Conservation (phyloP, 2,329 filamentous ascomycete species). For the Hansfordia pulvinata region DNA sequence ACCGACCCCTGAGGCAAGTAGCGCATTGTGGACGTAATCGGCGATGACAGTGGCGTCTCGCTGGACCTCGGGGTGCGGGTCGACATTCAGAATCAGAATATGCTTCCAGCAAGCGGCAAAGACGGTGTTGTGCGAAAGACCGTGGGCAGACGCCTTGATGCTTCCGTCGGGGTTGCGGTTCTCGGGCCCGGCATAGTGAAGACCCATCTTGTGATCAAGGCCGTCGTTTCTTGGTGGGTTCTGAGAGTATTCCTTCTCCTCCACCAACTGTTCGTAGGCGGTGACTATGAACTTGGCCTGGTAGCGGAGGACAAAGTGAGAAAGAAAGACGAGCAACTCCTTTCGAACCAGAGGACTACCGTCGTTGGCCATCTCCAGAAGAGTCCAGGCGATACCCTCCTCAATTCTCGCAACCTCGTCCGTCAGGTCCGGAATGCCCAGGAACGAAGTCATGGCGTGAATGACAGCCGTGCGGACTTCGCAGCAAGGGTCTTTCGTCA, state of each 20-base stretch:
- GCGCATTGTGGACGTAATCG: constrained; percentile 67
- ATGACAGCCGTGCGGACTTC: constrained; percentile 91
- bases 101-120: constrained; percentile 94
- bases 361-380: constrained; percentile 85
- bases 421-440: constrained; percentile 86
- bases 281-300: constrained; percentile 85
- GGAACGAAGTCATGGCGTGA: constrained; percentile 83
- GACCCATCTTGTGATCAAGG: constrained; percentile 45
- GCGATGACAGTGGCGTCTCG: constrained; percentile 73
- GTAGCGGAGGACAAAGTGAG: constrained; percentile 79
- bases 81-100: constrained; percentile 76
- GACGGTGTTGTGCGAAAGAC: constrained; percentile 72
- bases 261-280: constrained; percentile 78
- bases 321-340: constrained; percentile 87
- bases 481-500: constrained; percentile 75
- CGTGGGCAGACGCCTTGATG: constrained; percentile 41
- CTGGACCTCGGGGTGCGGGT: constrained; percentile 88
- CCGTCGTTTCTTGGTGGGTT: constrained; percentile 41
- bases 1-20: constrained; percentile 67
- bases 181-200: constrained; percentile 45
- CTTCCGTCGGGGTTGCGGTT: constrained; percentile 42
- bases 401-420: constrained; percentile 85
- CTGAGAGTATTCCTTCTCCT: constrained; percentile 61
- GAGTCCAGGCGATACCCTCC: constrained; percentile 76
- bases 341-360: constrained; percentile 90